These are phyloP conservation scores for Eimeria maxima DNA, from an alignment of 169 alveolate genomes.

Conservation along the genomic window DNA sequence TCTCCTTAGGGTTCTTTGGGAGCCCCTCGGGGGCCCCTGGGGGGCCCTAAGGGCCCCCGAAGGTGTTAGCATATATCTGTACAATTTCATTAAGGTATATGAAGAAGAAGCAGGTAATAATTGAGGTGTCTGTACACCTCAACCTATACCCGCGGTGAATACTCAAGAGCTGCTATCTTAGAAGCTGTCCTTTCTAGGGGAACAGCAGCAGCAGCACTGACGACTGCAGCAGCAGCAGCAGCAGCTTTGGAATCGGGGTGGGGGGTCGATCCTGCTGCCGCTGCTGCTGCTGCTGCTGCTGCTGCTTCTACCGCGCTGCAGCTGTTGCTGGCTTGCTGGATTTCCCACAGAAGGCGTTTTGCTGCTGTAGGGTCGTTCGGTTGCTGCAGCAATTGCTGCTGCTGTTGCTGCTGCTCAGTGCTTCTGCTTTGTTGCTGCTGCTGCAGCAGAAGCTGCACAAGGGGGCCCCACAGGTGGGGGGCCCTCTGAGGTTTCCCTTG, in stretches of 20 bases:
- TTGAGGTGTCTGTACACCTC: conserved; percentile 21
- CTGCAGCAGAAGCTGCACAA: conserved; percentile 7
- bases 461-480: conserved; percentile 37
- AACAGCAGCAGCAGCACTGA: background rate
- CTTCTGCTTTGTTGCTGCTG: conserved; percentile 31
- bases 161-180: background rate
- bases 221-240: conserved; percentile 5
- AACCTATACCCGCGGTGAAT: background rate
- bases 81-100: background rate
- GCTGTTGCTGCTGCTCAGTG: conserved; percentile 36
- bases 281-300: conserved; percentile 20
- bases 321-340: background rate
- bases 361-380: conserved; percentile 6
- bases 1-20: no score
- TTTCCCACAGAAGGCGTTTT: background rate
- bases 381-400: conserved; percentile 10
- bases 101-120: background rate
- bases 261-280: background rate
- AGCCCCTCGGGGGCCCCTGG: background rate
- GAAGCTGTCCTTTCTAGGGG: background rate
- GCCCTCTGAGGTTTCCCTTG: background rate
- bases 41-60: background rate
- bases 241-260: background rate
- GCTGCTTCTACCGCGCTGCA: background rate
- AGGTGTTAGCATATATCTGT: background rate